Conservation (phyloP, 768 basidiomycete species). For the Auricularia heimuer region DNA sequence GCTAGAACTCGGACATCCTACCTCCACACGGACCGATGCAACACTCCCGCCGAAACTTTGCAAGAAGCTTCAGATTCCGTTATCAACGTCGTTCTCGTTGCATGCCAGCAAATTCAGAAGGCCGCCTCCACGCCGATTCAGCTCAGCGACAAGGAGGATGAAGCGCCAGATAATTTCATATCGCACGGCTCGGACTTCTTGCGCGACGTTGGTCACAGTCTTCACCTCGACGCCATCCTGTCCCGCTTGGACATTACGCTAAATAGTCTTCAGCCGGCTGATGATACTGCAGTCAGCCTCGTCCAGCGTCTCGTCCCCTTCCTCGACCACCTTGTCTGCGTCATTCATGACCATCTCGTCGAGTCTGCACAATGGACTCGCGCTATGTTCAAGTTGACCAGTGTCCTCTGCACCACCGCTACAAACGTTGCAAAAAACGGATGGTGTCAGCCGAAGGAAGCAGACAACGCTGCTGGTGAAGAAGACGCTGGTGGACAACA, state of each 20-base stretch:
- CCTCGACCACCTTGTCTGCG: conserved; percentile 48
- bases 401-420: conserved; percentile 65
- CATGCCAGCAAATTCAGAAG: neutral
- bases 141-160: neutral
- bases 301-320: conserved; percentile 61
- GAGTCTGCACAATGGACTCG: conserved; percentile 57
- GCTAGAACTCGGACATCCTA: neutral
- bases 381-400: conserved; percentile 75
- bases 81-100: neutral
- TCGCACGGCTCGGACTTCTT: conserved; percentile 35
- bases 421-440: conserved; percentile 72
- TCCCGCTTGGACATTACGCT: conserved; percentile 27
- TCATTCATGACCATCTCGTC: conserved; percentile 49
- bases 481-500: conserved; percentile 35
- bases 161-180: conserved; percentile 38
- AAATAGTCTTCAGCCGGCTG: conserved; percentile 2
- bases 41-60: neutral
- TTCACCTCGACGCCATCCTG: conserved; percentile 31
- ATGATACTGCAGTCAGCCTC: conserved; percentile 2
- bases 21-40: neutral
- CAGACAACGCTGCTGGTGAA: conserved; percentile 38
- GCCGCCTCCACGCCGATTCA: neutral
- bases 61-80: neutral
- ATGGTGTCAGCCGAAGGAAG: conserved; percentile 84
- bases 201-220: conserved; percentile 18